These are phyloP conservation scores for Botryosphaeria agaves DNA, from an alignment of 2,329 filamentous ascomycete genomes.

Conservation along the genomic window DNA sequence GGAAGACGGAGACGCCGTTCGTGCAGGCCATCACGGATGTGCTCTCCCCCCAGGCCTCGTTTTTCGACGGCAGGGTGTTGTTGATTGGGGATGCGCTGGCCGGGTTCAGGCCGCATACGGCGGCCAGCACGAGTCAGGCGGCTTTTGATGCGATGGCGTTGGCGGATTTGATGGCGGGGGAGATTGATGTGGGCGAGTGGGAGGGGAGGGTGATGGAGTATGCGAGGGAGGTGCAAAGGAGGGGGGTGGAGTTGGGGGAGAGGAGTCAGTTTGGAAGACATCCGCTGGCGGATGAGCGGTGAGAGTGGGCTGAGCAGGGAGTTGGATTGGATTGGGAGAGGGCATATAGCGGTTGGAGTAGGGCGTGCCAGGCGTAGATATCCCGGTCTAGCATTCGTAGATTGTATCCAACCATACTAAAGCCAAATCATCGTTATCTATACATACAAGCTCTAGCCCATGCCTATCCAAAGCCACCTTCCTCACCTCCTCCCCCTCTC, in stretches of 20 bases:
- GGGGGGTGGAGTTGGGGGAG: slow-evolving; percentile 22
- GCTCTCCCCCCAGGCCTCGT: slow-evolving; percentile 18
- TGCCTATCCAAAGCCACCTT: too few species aligned
- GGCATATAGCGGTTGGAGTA: too few species aligned
- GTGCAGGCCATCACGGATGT: slow-evolving; percentile 29
- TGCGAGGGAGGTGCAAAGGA: slow-evolving; percentile 18
- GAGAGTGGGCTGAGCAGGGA: too few species aligned
- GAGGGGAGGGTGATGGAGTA: slow-evolving; percentile 17
- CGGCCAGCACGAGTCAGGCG: slow-evolving; percentile 28
- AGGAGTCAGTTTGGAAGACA: slow-evolving; percentile 22
- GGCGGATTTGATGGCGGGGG: slow-evolving; percentile 20
- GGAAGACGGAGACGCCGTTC: slow-evolving; percentile 23
- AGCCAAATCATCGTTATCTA: too few species aligned
- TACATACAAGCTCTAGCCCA: too few species aligned
- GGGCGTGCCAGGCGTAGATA: too few species aligned
- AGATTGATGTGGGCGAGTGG: slow-evolving; percentile 18
- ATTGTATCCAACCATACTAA: too few species aligned
- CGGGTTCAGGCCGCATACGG: slow-evolving; percentile 29
- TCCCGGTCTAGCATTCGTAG: too few species aligned
- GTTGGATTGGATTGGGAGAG: too few species aligned
- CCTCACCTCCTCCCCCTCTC: too few species aligned
- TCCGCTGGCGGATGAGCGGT: too few species aligned
- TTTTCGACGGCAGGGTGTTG: slow-evolving; percentile 23
- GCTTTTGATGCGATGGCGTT: slow-evolving; percentile 25
- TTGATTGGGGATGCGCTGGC: slow-evolving; percentile 30